Conservation (phyloP, 306 rosid species). For the Mimosa pudica region DNA sequence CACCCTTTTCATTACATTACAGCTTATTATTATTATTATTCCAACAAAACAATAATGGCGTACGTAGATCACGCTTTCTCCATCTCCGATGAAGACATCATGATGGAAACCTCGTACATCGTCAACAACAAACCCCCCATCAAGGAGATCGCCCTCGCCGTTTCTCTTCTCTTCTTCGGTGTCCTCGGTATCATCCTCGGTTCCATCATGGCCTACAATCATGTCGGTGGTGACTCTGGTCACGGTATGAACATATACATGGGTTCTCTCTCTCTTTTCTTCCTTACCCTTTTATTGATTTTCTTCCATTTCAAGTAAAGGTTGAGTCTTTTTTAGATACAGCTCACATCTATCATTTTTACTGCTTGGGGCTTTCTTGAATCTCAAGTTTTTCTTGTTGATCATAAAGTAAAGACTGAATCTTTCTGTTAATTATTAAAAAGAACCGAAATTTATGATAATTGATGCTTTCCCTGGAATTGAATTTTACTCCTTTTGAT, state of each 20-base stretch:
- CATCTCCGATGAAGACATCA: slow-evolving; percentile 89
- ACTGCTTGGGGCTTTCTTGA: neutral
- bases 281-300: neutral
- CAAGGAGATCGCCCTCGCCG: slow-evolving; percentile 94
- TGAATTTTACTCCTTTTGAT: too few species aligned
- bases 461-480: too few species aligned
- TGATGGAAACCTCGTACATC: slow-evolving; percentile 76
- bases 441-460: slow-evolving; percentile 20
- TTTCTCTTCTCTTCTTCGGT: slow-evolving; percentile 85
- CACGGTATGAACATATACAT: slow-evolving; percentile 90
- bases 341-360: too few species aligned
- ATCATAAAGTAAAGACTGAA: neutral
- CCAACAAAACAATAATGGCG: slow-evolving; percentile 51
- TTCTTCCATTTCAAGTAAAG: neutral
- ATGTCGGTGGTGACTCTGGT: slow-evolving; percentile 89
- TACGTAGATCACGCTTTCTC: slow-evolving; percentile 97
- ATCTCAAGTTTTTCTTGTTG: neutral
- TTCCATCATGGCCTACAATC: slow-evolving; percentile 75
- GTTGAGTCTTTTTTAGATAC: too few species aligned
- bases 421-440: neutral
- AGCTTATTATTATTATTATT: neutral
- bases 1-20: too few species aligned
- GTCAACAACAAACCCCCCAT: slow-evolving; percentile 85
- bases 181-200: slow-evolving; percentile 78
- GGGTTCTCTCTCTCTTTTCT: neutral